Conservation (phyloP, 2,329 filamentous ascomycete genomes). For the Penicillium sp. region DNA sequence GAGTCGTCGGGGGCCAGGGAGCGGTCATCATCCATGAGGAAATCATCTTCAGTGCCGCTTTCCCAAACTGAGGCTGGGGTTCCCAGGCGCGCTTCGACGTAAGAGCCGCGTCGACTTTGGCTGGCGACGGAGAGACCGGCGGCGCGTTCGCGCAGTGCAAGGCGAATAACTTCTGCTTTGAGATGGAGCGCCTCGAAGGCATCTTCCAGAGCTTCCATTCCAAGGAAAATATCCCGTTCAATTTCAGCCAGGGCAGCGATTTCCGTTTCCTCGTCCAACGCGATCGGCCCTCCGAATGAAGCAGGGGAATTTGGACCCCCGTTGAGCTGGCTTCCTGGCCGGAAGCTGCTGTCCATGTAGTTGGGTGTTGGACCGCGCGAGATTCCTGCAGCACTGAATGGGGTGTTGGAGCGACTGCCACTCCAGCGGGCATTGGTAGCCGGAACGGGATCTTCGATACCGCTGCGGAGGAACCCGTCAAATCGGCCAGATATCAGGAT, state of each 20-base stretch:
- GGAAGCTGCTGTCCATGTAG: conserved; percentile 49
- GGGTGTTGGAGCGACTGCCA: conserved; percentile 49
- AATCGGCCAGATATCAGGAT: conserved; percentile 93
- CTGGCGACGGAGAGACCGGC: conserved; percentile 69
- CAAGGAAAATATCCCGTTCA: conserved; percentile 88
- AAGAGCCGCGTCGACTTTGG: conserved; percentile 51
- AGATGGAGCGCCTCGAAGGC: conserved; percentile 91
- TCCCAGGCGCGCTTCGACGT: conserved; percentile 50
- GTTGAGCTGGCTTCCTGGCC: conserved; percentile 49
- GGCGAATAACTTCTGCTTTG: conserved; percentile 80
- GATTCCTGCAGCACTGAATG: conserved; percentile 41
- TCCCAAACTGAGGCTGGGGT: conserved; percentile 51
- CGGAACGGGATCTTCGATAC: conserved; percentile 67
- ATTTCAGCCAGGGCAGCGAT: conserved; percentile 88
- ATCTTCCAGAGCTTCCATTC: conserved; percentile 94
- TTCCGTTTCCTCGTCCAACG: conserved; percentile 91
- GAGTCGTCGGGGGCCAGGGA: conserved; percentile 57
- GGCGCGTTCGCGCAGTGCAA: conserved; percentile 77
- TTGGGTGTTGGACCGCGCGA: conserved; percentile 44
- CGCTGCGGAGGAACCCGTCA: conserved; percentile 93
- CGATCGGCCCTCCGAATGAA: conserved; percentile 74
- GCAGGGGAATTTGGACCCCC: conserved; percentile 59
- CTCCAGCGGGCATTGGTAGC: conserved; percentile 35
- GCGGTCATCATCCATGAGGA: conserved; percentile 50
- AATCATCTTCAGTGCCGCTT: conserved; percentile 52